Conservation (phyloP, 2,329 filamentous ascomycete species). For the Hymenoscyphus salicellus region DNA sequence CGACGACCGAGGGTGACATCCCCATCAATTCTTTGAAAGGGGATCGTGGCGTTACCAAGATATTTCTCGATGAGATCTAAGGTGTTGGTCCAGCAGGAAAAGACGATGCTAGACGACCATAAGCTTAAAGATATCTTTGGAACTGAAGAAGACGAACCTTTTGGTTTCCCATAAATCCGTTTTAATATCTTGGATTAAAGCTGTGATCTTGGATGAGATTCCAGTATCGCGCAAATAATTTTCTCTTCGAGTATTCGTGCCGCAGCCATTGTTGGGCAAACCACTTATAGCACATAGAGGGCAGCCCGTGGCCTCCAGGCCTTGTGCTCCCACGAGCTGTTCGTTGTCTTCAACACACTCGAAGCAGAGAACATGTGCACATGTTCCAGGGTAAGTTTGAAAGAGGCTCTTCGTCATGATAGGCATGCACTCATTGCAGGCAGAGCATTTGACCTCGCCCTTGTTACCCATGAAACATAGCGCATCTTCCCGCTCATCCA, state of each 20-base stretch:
- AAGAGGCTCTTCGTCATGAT: not conserved
- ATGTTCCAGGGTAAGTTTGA: not conserved
- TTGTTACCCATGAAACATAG: not conserved
- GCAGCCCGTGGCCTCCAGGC: not conserved
- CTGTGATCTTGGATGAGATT: not conserved
- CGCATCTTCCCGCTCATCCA: not conserved
- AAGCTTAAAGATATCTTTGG: constrained; percentile 36
- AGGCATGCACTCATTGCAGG: not conserved
- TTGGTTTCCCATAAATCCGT: not conserved
- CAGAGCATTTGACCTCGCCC: not conserved
- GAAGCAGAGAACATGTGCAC: not conserved
- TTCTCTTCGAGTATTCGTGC: not conserved
- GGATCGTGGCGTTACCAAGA: constrained; percentile 22
- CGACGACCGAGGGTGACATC: not conserved
- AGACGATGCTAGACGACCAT: constrained; percentile 37
- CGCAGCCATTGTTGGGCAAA: not conserved
- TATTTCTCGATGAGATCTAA: constrained; percentile 35
- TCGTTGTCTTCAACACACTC: not conserved
- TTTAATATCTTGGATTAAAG: not conserved
- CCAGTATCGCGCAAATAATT: not conserved
- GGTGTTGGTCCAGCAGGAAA: constrained; percentile 22
- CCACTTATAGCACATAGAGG: not conserved
- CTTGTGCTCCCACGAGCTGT: not conserved
- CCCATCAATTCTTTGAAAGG: not conserved
- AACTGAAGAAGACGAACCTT: not conserved